Evolutionary conservation across 805 yeast species (phyloP).

Genomic region (Yarrowia sp.): DNA sequence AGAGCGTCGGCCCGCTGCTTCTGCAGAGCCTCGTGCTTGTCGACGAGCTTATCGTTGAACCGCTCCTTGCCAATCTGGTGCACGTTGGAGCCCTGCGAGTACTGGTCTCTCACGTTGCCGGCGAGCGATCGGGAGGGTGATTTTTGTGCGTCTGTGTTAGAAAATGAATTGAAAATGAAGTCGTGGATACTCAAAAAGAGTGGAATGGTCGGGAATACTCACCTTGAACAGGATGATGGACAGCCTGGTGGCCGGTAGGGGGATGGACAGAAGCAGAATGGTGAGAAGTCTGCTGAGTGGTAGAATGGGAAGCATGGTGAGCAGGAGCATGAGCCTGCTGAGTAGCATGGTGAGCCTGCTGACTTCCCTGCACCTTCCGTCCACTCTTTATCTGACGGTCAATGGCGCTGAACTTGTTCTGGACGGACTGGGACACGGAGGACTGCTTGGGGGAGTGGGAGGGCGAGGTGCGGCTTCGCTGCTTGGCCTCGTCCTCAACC

Average conservation of each 20-base stretch:
- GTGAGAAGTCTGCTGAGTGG: neutral
- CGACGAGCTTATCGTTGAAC: constrained; percentile 15
- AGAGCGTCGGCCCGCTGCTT: constrained; percentile 11
- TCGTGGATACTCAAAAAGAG: too few species aligned
- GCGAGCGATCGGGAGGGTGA: constrained; percentile 22
- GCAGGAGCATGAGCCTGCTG: neutral
- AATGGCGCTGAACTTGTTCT: constrained; percentile 21
- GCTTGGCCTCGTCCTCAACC: constrained; percentile 14
- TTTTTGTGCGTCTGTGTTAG: constrained; percentile 17
- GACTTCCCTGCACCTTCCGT: neutral
- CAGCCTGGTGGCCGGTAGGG: constrained; percentile 7
- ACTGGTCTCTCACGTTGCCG: constrained; percentile 24
- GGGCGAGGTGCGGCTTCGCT: constrained; percentile 13
- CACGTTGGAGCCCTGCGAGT: constrained; percentile 2
- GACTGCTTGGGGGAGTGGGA: constrained; percentile 12
- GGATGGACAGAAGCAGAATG: neutral
- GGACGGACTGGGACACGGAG: constrained; percentile 12
- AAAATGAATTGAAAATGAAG: neutral
- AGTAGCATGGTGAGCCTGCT: neutral
- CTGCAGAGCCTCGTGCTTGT: constrained; percentile 14
- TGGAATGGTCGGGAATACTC: neutral
- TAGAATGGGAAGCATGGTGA: neutral
- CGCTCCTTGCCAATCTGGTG: constrained; percentile 36
- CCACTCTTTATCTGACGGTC: constrained; percentile 26
- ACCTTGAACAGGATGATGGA: constrained; percentile 4